These are phyloP conservation scores for Lasiodiplodia gonubiensis DNA, from an alignment of 2,329 filamentous ascomycete species.

Conservation along the genomic window DNA sequence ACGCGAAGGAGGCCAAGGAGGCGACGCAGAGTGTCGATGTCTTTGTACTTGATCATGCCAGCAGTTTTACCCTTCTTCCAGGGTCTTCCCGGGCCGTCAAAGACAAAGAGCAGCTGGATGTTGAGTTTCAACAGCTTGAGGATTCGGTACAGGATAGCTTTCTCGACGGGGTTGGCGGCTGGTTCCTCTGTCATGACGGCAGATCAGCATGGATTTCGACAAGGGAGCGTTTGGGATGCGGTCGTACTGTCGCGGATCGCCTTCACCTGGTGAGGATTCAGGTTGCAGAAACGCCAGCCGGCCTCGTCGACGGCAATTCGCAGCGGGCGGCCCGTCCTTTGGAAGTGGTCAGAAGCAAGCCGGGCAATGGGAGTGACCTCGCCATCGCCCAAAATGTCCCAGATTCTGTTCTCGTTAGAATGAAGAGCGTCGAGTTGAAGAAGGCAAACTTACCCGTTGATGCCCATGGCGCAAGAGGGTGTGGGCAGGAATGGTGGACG, in stretches of 20 bases:
- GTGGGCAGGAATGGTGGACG: slow-evolving; percentile 4
- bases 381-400: slow-evolving; percentile 48
- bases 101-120: slow-evolving; percentile 61
- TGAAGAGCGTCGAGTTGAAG: not conserved
- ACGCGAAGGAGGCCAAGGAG: slow-evolving; percentile 48
- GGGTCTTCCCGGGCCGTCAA: slow-evolving; percentile 57
- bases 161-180: slow-evolving; percentile 51
- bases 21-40: slow-evolving; percentile 43
- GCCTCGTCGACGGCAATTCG: slow-evolving; percentile 53
- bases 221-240: not conserved
- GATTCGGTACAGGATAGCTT: slow-evolving; percentile 49
- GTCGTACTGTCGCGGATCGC: slow-evolving; percentile 44
- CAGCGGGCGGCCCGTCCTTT: slow-evolving; percentile 43
- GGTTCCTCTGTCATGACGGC: slow-evolving; percentile 31
- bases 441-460: slow-evolving; percentile 23
- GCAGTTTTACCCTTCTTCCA: slow-evolving; percentile 43
- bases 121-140: slow-evolving; percentile 55
- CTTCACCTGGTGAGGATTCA: slow-evolving; percentile 42
- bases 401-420: slow-evolving; percentile 36
- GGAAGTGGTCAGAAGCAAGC: slow-evolving; percentile 46
- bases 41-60: slow-evolving; percentile 42
- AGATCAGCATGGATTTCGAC: not conserved
- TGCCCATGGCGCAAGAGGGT: slow-evolving; percentile 26
- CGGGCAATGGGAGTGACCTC: slow-evolving; percentile 44
- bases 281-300: slow-evolving; percentile 52